A percentile compares a stretch with the other conserved stretches of the same genome.
Conservation (phyloP, 352 stramenopile genomes). For the Phytopythium boreale region DNA sequence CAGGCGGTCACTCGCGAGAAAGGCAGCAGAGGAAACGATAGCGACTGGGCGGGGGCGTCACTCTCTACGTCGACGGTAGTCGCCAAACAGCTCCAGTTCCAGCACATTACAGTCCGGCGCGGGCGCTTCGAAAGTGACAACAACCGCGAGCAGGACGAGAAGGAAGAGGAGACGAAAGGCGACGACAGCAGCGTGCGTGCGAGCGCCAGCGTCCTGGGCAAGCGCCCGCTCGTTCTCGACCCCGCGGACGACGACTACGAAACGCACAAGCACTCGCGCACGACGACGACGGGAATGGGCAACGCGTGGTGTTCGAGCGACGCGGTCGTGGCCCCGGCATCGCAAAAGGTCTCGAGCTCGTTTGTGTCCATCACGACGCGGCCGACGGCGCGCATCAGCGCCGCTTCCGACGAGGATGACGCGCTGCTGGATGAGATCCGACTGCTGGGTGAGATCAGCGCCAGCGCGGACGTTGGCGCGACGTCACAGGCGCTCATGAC, state of each 20-base stretch:
- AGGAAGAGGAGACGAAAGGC: slow-evolving; percentile 6
- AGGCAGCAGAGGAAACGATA: slow-evolving; percentile 1
- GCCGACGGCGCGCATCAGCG: not conserved
- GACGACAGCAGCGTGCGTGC: not conserved
- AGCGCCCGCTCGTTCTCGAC: not conserved
- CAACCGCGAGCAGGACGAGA: slow-evolving; percentile 1
- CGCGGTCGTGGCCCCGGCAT: not conserved
- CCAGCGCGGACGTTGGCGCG: not conserved
- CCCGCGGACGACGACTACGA: not conserved
- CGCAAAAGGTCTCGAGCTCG: slow-evolving; percentile 6
- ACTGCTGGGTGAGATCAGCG: slow-evolving; percentile 5
- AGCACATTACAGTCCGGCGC: slow-evolving; percentile 11
- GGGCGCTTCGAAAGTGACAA: not conserved
- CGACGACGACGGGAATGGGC: not conserved
- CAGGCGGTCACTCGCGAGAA: not conserved
- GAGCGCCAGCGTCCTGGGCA: slow-evolving; percentile 2
- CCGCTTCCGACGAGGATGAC: not conserved
- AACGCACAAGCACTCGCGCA: slow-evolving; percentile 1
- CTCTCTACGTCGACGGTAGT: not conserved
- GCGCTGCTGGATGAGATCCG: not conserved
- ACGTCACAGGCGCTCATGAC: not conserved
- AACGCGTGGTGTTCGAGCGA: slow-evolving; percentile 9
- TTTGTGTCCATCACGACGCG: slow-evolving; percentile 6
- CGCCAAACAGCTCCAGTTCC: slow-evolving; percentile 6
- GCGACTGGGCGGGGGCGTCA: not conserved